A percentile compares a stretch with the other conserved stretches of the same genome.
These are phyloP conservation scores for Escallonia rubra DNA, from an alignment of 129 eudicot species.

Conservation along the genomic window DNA sequence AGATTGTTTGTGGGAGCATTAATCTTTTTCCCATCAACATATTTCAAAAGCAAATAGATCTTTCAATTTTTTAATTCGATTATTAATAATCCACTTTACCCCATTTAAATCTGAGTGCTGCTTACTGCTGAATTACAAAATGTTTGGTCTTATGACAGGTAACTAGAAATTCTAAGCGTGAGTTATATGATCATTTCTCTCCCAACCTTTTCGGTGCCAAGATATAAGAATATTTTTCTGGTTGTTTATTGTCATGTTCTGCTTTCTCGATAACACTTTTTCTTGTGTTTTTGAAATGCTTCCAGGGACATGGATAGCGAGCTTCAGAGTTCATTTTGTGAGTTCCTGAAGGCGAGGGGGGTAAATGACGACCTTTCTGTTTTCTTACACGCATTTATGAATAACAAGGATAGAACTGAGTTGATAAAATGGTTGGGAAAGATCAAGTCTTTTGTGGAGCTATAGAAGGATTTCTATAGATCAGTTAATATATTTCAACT, in stretches of 20 bases:
- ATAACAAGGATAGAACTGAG: conserved; percentile 61
- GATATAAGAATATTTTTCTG: neutral
- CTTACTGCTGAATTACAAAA: too few species aligned
- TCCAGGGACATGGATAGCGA: conserved; percentile 46
- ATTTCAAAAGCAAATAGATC: too few species aligned
- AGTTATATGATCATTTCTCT: neutral
- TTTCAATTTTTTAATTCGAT: too few species aligned
- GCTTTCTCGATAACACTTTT: neutral
- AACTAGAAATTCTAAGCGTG: too few species aligned
- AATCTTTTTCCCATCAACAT: too few species aligned
- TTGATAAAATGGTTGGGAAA: conserved; percentile 42
- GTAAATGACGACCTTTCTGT: conserved; percentile 39
- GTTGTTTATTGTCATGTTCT: neutral
- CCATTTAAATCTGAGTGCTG: neutral
- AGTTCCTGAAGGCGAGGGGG: conserved; percentile 59
- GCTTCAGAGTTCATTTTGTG: conserved; percentile 41
- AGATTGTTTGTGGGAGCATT: too few species aligned
- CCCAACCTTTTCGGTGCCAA: neutral
- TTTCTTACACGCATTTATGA: conserved; percentile 63
- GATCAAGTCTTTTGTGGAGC: conserved; percentile 33
- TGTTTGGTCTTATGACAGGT: neutral
- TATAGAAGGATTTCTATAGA: conserved; percentile 2
- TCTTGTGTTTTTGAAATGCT: conserved; percentile 1
- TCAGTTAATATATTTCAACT: neutral
- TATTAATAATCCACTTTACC: neutral